Evolutionary conservation across 2,329 filamentous ascomycete species (phyloP).

Genomic region (Dactylonectria macrodidyma): DNA sequence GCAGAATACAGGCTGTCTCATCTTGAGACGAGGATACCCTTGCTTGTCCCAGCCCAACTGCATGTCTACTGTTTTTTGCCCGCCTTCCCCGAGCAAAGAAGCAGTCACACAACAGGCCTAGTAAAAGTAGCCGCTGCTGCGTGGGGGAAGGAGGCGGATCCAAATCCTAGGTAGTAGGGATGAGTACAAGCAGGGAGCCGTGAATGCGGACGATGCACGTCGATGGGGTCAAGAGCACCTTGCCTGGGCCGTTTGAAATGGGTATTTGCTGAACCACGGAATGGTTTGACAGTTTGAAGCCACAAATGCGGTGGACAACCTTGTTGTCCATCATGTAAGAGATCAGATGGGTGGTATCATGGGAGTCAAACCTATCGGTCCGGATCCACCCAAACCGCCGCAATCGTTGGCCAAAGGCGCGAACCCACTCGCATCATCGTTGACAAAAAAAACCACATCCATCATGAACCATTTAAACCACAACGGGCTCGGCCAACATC

Average conservation of each 20-base stretch:
- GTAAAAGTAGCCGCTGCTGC: constrained; percentile 8
- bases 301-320: background rate
- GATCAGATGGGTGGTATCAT: constrained; percentile 12
- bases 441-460: constrained; percentile 11
- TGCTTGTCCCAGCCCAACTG: background rate
- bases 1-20: constrained; percentile 24
- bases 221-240: constrained; percentile 15
- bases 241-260: constrained; percentile 3
- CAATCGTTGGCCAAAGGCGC: constrained; percentile 1
- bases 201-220: constrained; percentile 25
- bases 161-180: constrained; percentile 16
- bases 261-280: background rate
- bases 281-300: background rate
- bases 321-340: constrained; percentile 1
- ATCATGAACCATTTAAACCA: constrained; percentile 13
- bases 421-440: constrained; percentile 9
- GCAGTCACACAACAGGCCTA: constrained; percentile 1
- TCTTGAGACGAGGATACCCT: constrained; percentile 23
- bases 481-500: constrained; percentile 11
- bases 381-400: constrained; percentile 9
- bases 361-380: background rate
- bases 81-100: background rate
- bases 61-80: background rate
- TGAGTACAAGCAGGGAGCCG: constrained; percentile 16
- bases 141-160: constrained; percentile 18